Conservation (phyloP, 1,284 basidiomycete genomes). For the Ceratobasidium sp. region DNA sequence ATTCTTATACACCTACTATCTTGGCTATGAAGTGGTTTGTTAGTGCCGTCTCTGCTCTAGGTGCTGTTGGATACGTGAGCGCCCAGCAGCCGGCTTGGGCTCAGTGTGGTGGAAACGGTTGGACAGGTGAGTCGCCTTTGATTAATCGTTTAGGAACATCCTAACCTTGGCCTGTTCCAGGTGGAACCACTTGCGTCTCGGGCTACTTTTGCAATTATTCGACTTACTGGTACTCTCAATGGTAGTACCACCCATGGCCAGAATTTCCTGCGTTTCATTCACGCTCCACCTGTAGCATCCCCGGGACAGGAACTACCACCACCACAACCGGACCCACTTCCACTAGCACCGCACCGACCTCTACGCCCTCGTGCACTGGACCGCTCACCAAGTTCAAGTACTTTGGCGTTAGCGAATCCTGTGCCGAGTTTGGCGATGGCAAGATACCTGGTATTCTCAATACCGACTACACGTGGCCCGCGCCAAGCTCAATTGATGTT, state of each 20-base stretch:
- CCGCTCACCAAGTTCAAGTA: slow-evolving; percentile 67
- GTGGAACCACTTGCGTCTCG: slow-evolving; percentile 45
- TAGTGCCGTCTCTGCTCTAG: slow-evolving; percentile 14
- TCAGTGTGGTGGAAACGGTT: slow-evolving; percentile 43
- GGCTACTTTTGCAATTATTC: slow-evolving; percentile 45
- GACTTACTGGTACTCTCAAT: slow-evolving; percentile 47
- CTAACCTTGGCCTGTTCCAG: slow-evolving; percentile 9
- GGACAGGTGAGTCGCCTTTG: slow-evolving; percentile 19
- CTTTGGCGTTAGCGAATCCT: slow-evolving; percentile 71
- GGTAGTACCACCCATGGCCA: neutral
- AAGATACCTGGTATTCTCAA: slow-evolving; percentile 14
- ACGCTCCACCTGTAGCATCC: slow-evolving; percentile 14
- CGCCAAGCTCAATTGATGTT: slow-evolving; percentile 61
- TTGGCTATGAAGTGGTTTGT: slow-evolving; percentile 25
- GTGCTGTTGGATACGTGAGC: slow-evolving; percentile 40
- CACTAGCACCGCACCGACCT: slow-evolving; percentile 40
- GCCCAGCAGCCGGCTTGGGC: slow-evolving; percentile 38
- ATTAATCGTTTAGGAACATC: neutral
- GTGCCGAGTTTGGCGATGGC: slow-evolving; percentile 64
- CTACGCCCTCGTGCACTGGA: slow-evolving; percentile 42
- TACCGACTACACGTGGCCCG: slow-evolving; percentile 61
- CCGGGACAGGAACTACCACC: slow-evolving; percentile 41
- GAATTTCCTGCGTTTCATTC: neutral
- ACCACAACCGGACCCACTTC: slow-evolving; percentile 45
- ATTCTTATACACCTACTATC: neutral